Percentiles rank a stretch among this genome's conserved stretches.
Conservation (phyloP, 768 basidiomycete genomes). For the Clavaria fumosa region DNA sequence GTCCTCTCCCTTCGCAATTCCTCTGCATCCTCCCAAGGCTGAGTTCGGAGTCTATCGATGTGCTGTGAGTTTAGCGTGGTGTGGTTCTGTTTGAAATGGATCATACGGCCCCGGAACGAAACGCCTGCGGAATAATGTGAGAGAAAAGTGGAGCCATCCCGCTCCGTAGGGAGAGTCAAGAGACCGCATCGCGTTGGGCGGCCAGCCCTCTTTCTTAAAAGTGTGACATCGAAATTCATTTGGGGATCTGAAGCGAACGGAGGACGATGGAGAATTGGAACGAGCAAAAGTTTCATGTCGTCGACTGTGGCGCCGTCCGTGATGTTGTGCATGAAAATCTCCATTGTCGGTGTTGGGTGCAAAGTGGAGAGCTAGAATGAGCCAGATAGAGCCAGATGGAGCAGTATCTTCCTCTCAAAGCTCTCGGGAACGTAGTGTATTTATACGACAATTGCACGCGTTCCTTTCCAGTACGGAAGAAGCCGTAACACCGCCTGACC, state of each 20-base stretch:
- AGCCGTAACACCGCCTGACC: too few relatives aligned
- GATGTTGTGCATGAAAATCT: conserved; percentile 21
- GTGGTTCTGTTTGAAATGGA: conserved; percentile 13
- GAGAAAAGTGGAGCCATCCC: conserved; percentile 15
- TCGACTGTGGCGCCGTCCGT: conserved; percentile 15
- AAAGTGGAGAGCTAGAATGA: too few relatives aligned
- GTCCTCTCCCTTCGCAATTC: conserved; percentile 14
- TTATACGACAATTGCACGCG: too few relatives aligned
- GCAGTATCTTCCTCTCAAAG: too few relatives aligned
- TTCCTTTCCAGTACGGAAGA: too few relatives aligned
- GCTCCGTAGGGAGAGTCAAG: conserved; percentile 16
- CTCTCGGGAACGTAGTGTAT: too few relatives aligned
- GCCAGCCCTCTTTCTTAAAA: conserved; percentile 14
- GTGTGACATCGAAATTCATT: conserved; percentile 21
- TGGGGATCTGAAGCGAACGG: conserved; percentile 16
- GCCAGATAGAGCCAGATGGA: too few relatives aligned
- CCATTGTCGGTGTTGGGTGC: too few relatives aligned
- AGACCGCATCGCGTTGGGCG: conserved; percentile 14
- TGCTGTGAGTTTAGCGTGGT: conserved; percentile 12
- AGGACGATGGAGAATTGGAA: conserved; percentile 19
- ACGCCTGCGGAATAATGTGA: conserved; percentile 14
- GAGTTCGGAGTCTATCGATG: conserved; percentile 14
- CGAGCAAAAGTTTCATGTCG: conserved; percentile 20
- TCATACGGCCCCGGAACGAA: conserved; percentile 13
- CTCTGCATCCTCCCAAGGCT: conserved; percentile 19